These are phyloP conservation scores for Nakaseomyces glabratus DNA, from an alignment of 1,139 yeast genomes.

Conservation along the genomic window DNA sequence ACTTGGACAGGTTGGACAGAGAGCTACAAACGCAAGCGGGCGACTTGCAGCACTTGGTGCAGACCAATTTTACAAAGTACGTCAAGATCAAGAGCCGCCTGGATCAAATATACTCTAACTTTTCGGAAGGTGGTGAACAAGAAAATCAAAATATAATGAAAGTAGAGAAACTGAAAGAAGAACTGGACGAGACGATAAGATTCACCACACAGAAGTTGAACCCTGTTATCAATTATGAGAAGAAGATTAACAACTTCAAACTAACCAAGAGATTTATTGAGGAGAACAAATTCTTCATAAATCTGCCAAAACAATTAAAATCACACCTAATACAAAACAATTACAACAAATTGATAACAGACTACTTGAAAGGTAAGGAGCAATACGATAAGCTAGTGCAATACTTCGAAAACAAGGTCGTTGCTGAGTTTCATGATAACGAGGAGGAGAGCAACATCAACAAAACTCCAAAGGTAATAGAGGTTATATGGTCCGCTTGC, in stretches of 20 bases:
- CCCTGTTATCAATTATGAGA: slow-evolving; percentile 62
- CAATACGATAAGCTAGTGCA: slow-evolving; percentile 23
- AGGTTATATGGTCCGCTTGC: slow-evolving; percentile 59
- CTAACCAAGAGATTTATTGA: slow-evolving; percentile 57
- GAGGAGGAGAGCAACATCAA: slow-evolving; percentile 13
- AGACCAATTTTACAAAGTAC: slow-evolving; percentile 64
- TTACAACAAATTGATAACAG: slow-evolving; percentile 62
- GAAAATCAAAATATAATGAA: slow-evolving; percentile 26
- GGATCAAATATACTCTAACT: slow-evolving; percentile 49
- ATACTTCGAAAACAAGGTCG: background rate
- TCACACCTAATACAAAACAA: slow-evolving; percentile 49
- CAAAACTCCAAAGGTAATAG: slow-evolving; percentile 30
- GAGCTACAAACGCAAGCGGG: slow-evolving; percentile 58
- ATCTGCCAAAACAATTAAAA: slow-evolving; percentile 56
- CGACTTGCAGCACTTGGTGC: slow-evolving; percentile 58
- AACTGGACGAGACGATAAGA: slow-evolving; percentile 40
- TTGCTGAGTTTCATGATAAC: slow-evolving; percentile 8
- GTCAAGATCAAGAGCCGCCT: slow-evolving; percentile 65
- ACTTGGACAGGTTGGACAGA: slow-evolving; percentile 50
- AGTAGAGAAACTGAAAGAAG: slow-evolving; percentile 38
- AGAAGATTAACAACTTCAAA: slow-evolving; percentile 50
- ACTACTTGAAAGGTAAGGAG: slow-evolving; percentile 51
- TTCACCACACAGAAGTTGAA: slow-evolving; percentile 63
- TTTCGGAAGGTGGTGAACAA: slow-evolving; percentile 26
- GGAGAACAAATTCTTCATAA: slow-evolving; percentile 54